Base-by-base conservation (phyloP, 495 filamentous ascomycete species). In the Filosporella fistucella region DNA sequence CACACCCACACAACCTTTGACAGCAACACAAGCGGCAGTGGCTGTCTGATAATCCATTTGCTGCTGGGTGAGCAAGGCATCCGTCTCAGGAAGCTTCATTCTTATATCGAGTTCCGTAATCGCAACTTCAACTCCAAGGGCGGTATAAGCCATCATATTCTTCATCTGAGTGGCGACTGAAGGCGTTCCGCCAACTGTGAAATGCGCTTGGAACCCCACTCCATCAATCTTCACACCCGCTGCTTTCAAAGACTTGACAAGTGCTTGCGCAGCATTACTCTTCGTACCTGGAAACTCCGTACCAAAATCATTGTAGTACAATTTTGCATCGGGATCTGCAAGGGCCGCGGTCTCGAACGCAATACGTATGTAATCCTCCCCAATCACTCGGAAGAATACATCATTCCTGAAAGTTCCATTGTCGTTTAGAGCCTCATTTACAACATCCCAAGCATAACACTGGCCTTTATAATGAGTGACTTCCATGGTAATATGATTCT, bases 241-340 rank as follows among this genome's bases (percentile, higher is more conserved):
- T 1, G 68, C 66, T 40, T 76, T 51, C 17, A 86, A 56, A 20
- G 73, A 56, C 49, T 75, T 68, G 43, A 85, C 75, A 2, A 52
- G 50, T 6, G 39, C 33, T 5, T 32, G 10, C 10, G 64, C 62
- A 4, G 57, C 74, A 0, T 65, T 67, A 26, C 69, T 61, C 58
- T 82, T 77, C 36, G 64, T 51, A 4, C 73, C 68, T 5, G 68
- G 64, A 4, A 58, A 67, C 59, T 85, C 82, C 56, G 82, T 77
- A 65, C 78, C 84, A 66, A 85, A 87, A 52, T 83, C 79, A 56
- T 85, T 85, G 67, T 80, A 81, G 56, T 83, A 85, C 16, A 85
- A 71, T 65, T 85, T 84, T 4, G 76, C 74, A 13, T 59, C 42
- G 0, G 75, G 78, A 55, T 84, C 81, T 3, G 67, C 71, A 11